These are phyloP conservation scores for Tolypocladium album DNA, from an alignment of 2,329 filamentous ascomycete genomes.

Conservation along the genomic window DNA sequence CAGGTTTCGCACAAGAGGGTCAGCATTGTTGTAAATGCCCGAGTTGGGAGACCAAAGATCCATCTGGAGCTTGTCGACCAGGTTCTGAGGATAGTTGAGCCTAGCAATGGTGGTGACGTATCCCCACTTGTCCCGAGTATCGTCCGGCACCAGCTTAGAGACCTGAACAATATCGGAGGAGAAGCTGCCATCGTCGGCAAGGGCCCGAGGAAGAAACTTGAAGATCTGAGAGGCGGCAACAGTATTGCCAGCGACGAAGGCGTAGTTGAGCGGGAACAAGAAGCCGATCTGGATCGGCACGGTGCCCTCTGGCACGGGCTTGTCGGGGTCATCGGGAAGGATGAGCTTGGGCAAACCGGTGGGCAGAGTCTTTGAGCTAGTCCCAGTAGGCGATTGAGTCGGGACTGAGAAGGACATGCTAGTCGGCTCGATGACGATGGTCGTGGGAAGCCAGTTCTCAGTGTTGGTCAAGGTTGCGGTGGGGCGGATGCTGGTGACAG, in stretches of 20 bases:
- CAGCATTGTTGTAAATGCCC: slow-evolving; percentile 61
- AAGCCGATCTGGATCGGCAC: slow-evolving; percentile 79
- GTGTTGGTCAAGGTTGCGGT: slow-evolving; percentile 33
- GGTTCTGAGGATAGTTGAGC: slow-evolving; percentile 59
- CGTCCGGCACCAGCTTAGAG: slow-evolving; percentile 62
- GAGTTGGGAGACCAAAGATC: slow-evolving; percentile 64
- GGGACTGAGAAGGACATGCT: slow-evolving; percentile 21
- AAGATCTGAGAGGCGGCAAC: slow-evolving; percentile 80
- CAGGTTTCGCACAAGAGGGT: slow-evolving; percentile 57
- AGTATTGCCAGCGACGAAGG: slow-evolving; percentile 63
- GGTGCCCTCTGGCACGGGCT: slow-evolving; percentile 47
- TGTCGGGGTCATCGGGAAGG: slow-evolving; percentile 50
- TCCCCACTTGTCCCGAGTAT: slow-evolving; percentile 56
- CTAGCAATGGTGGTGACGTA: slow-evolving; percentile 70
- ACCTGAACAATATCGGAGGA: slow-evolving; percentile 47
- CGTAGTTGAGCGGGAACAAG: slow-evolving; percentile 68
- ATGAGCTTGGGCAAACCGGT: slow-evolving; percentile 65
- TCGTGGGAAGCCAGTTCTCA: slow-evolving; percentile 44
- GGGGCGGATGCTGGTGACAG: slow-evolving; percentile 28
- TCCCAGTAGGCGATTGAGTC: slow-evolving; percentile 23
- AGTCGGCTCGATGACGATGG: slow-evolving; percentile 45
- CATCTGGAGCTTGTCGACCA: slow-evolving; percentile 56
- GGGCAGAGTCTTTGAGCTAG: slow-evolving; percentile 45
- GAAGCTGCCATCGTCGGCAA: slow-evolving; percentile 55
- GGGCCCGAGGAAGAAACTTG: slow-evolving; percentile 59